Percentiles rank a stretch among this genome's conserved stretches.
Evolutionary conservation across 257 asterid species (phyloP).

Genomic region (Forsythia viridissima): DNA sequence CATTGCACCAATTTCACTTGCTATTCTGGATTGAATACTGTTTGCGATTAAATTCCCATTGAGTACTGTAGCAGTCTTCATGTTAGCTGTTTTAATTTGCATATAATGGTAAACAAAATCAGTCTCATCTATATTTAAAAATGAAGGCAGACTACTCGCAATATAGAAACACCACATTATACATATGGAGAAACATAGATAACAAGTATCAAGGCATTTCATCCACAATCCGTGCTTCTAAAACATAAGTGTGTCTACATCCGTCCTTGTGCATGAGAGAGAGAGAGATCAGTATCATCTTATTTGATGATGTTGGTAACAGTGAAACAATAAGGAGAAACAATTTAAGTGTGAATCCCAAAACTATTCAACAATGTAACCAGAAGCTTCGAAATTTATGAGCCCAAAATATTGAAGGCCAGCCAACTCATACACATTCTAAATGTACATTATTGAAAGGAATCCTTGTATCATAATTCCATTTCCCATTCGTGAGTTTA

Average conservation of each 20-base stretch:
- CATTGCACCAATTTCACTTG: constrained; percentile 27
- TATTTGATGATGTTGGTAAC: too few species aligned
- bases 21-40: constrained; percentile 22
- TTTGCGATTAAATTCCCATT: constrained; percentile 24
- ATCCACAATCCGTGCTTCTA: neutral
- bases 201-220: too few species aligned
- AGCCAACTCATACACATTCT: neutral
- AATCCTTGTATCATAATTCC: neutral
- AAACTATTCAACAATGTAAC: too few species aligned
- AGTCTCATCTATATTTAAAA: neutral
- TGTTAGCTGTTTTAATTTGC: constrained; percentile 18
- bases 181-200: neutral
- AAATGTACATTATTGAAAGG: neutral
- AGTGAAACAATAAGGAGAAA: too few species aligned
- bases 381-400: neutral
- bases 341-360: too few species aligned
- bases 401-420: neutral
- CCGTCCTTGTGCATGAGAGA: too few species aligned
- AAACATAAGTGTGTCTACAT: too few species aligned
- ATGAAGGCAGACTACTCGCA: too few species aligned
- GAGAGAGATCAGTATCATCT: too few species aligned
- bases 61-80: constrained; percentile 8
- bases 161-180: too few species aligned
- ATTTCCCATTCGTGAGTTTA: neutral
- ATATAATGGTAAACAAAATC: neutral